Evolutionary conservation across 2,329 filamentous ascomycete genomes (phyloP).

Genomic region (Cladobotryum mycophilum): DNA sequence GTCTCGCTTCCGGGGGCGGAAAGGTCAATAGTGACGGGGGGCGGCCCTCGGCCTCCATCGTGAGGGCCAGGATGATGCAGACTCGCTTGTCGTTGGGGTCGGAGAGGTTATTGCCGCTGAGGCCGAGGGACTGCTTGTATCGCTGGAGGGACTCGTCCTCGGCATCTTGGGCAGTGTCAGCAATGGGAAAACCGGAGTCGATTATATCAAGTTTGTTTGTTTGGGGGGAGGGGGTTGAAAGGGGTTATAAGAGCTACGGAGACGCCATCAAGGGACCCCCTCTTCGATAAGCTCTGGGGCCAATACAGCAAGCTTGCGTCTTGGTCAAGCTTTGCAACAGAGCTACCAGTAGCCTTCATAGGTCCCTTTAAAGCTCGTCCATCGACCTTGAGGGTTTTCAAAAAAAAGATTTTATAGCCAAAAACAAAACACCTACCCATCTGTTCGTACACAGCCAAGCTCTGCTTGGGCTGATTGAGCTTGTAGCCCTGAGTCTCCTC

Average conservation of each 20-base stretch:
- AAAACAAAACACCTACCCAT: constrained; percentile 62
- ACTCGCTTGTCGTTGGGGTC: constrained; percentile 78
- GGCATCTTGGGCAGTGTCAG: constrained; percentile 39
- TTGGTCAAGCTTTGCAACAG: too few species aligned
- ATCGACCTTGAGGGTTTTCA: too few species aligned
- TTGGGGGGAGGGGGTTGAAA: background rate
- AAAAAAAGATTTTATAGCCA: background rate
- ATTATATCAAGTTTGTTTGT: background rate
- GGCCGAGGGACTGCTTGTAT: constrained; percentile 94
- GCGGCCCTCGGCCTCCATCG: constrained; percentile 79
- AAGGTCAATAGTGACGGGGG: constrained; percentile 85
- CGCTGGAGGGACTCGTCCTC: constrained; percentile 91
- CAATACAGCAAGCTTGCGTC: too few species aligned
- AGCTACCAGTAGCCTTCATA: too few species aligned
- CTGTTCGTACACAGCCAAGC: constrained; percentile 86
- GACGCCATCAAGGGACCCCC: too few species aligned
- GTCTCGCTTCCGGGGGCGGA: constrained; percentile 65
- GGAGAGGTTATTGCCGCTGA: constrained; percentile 66
- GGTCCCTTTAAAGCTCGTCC: too few species aligned
- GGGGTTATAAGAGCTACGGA: background rate
- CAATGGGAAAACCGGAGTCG: background rate
- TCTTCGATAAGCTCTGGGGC: too few species aligned
- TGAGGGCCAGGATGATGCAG: constrained; percentile 88
- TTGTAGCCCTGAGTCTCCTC: constrained; percentile 95
- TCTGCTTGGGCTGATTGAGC: constrained; percentile 95